A percentile compares a stretch with the other conserved stretches of the same genome.
Evolutionary conservation across 2,329 filamentous ascomycete genomes (phyloP).

Genomic region (Colletotrichum coccodes): DNA sequence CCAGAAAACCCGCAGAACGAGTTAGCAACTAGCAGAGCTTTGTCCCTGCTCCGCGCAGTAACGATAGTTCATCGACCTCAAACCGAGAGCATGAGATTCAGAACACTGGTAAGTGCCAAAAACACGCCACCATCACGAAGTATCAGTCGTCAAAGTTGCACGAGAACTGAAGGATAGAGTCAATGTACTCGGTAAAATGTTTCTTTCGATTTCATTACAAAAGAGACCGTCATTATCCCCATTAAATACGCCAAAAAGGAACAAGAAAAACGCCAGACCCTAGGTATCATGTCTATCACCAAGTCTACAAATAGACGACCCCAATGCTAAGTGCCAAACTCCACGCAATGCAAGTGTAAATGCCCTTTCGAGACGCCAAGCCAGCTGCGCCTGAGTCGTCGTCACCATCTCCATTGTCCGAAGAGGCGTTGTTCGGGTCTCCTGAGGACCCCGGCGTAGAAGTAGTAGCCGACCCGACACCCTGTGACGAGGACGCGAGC

Average conservation of each 20-base stretch:
- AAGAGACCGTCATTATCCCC: constrained; percentile 4
- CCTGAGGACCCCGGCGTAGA: constrained; percentile 23
- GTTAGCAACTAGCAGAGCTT: too few species aligned
- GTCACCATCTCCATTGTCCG: background rate
- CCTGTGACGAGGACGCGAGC: constrained; percentile 6
- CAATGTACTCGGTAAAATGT: background rate
- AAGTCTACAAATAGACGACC: constrained; percentile 10
- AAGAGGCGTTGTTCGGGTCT: constrained; percentile 16
- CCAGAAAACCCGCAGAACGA: too few species aligned
- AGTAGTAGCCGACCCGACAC: constrained; percentile 14
- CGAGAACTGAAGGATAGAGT: too few species aligned
- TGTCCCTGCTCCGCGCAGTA: too few species aligned
- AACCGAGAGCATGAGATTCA: too few species aligned
- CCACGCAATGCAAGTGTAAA: constrained; percentile 28
- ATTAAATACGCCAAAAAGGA: background rate
- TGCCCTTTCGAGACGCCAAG: background rate
- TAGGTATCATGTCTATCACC: constrained; percentile 24
- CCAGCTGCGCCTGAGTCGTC: constrained; percentile 5
- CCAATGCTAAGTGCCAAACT: constrained; percentile 27
- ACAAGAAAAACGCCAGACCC: background rate
- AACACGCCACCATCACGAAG: background rate
- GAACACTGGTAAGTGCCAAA: too few species aligned
- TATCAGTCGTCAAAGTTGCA: background rate
- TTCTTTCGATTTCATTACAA: constrained; percentile 1
- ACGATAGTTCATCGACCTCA: too few species aligned